Conservation (phyloP, 2,329 filamentous ascomycete genomes). For the Sporothrix variecibatus region DNA sequence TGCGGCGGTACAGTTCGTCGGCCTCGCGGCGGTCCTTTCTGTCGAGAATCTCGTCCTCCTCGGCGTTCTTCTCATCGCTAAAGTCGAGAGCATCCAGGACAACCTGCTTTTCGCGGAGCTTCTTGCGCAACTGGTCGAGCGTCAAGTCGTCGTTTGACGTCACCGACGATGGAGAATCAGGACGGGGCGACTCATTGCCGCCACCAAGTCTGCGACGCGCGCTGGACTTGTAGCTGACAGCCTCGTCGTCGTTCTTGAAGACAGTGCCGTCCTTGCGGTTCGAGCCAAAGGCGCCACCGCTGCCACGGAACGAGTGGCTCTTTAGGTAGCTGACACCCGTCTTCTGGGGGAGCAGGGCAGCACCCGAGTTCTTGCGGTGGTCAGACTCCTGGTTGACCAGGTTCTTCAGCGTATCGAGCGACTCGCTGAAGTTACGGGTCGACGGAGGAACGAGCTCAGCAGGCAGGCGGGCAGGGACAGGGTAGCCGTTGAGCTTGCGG, state of each 20-base stretch:
- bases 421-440: slow-evolving; percentile 88
- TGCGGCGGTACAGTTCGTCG: slow-evolving; percentile 90
- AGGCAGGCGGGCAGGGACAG: slow-evolving; percentile 81
- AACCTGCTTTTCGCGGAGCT: slow-evolving; percentile 90
- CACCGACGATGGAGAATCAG: slow-evolving; percentile 70
- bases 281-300: slow-evolving; percentile 55
- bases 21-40: slow-evolving; percentile 87
- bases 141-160: slow-evolving; percentile 77
- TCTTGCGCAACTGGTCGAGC: slow-evolving; percentile 86
- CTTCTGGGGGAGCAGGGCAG: slow-evolving; percentile 87
- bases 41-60: slow-evolving; percentile 91
- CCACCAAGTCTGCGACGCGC: slow-evolving; percentile 78
- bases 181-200: slow-evolving; percentile 70
- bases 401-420: slow-evolving; percentile 89
- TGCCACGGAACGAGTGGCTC: slow-evolving; percentile 82
- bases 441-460: slow-evolving; percentile 93
- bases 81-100: slow-evolving; percentile 96
- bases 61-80: slow-evolving; percentile 82
- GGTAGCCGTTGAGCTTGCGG: slow-evolving; percentile 93
- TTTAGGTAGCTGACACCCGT: slow-evolving; percentile 99
- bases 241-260: slow-evolving; percentile 94
- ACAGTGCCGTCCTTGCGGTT: slow-evolving; percentile 92
- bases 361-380: slow-evolving; percentile 82
- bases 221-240: slow-evolving; percentile 89
- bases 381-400: slow-evolving; percentile 89